Conservation (phyloP, 345 rosid genomes). For the Noccaea bulbosa region DNA sequence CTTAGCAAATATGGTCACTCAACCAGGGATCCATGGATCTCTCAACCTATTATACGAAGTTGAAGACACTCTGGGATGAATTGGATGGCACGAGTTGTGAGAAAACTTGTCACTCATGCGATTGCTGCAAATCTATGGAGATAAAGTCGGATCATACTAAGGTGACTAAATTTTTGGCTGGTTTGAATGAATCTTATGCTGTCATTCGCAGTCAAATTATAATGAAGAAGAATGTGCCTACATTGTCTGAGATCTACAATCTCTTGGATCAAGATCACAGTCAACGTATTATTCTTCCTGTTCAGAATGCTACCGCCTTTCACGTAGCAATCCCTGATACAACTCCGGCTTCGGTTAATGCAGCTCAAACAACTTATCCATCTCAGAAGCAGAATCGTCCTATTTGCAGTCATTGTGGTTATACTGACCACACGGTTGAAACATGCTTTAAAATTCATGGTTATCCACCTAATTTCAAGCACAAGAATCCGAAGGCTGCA, state of each 20-base stretch:
- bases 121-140: background rate
- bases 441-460: background rate
- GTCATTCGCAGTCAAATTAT: background rate
- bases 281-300: fast-evolving
- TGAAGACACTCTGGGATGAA: no score
- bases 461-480: background rate
- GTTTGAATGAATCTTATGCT: background rate
- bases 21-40: no score
- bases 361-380: background rate
- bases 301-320: background rate
- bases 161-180: background rate
- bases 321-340: background rate
- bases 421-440: background rate
- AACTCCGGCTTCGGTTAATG: background rate
- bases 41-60: no score
- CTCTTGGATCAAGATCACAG: background rate
- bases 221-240: background rate
- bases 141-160: fast-evolving
- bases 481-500: background rate
- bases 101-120: background rate
- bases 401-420: background rate
- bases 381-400: no score
- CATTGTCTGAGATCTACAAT: background rate
- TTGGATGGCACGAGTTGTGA: background rate
- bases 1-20: background rate